Percentiles rank a stretch among this genome's conserved stretches.
Evolutionary conservation across 1,139 yeast genomes (phyloP).

Genomic region (Ogataea hybrid): DNA sequence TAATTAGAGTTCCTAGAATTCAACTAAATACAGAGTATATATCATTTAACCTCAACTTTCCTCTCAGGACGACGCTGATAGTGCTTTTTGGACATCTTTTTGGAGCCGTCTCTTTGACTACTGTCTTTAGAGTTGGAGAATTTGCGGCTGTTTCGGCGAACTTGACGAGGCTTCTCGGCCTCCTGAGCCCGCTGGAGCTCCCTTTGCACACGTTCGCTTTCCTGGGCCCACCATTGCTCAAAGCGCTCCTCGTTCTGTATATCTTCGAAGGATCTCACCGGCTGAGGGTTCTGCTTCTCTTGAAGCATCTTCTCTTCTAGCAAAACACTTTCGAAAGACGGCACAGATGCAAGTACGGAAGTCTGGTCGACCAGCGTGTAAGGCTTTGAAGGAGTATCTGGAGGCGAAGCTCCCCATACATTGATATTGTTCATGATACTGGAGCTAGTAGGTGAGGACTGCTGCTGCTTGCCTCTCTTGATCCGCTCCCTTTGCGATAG

Average conservation of each 20-base stretch:
- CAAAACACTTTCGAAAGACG: constrained; percentile 30
- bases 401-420: constrained; percentile 8
- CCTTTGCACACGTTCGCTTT: constrained; percentile 56
- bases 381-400: constrained; percentile 3
- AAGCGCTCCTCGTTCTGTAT: constrained; percentile 79
- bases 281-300: constrained; percentile 34
- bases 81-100: constrained; percentile 1
- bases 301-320: constrained; percentile 51
- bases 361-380: constrained; percentile 1
- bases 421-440: constrained; percentile 6
- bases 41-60: constrained; percentile 4
- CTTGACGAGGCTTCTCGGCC: constrained; percentile 2
- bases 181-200: constrained; percentile 36
- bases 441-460: neutral
- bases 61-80: neutral
- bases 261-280: constrained; percentile 52
- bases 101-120: neutral
- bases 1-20: neutral
- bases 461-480: constrained; percentile 16
- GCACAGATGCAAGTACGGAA: constrained; percentile 31
- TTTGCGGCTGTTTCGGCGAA: constrained; percentile 2
- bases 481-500: constrained; percentile 30
- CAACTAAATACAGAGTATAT: neutral
- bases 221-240: constrained; percentile 81
- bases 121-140: constrained; percentile 1